Percentiles rank a stretch among this genome's conserved stretches.
These are phyloP conservation scores for Hydnum rufescens DNA, from an alignment of 768 basidiomycete genomes.

Conservation along the genomic window DNA sequence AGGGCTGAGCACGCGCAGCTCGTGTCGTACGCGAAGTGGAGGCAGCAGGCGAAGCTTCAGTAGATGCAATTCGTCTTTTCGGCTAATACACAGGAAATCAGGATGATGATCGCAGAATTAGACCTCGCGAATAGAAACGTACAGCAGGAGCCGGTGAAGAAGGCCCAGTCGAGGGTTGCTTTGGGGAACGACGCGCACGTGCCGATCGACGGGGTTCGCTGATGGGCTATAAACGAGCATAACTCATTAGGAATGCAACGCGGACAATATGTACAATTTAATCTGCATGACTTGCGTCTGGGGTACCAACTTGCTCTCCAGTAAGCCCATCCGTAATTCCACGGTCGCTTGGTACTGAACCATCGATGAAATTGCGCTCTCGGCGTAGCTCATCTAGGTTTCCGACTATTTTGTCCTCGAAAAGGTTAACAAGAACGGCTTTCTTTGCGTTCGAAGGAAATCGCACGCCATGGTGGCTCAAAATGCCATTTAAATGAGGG, in stretches of 20 bases:
- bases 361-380: slow-evolving; percentile 43
- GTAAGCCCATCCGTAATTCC: slow-evolving; percentile 72
- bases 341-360: slow-evolving; percentile 57
- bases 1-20: no score
- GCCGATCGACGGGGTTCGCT: not conserved
- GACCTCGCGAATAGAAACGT: no score
- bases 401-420: slow-evolving; percentile 55
- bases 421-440: slow-evolving; percentile 53
- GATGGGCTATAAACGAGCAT: not conserved
- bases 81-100: no score
- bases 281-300: not conserved
- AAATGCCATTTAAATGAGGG: slow-evolving; percentile 58
- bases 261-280: not conserved
- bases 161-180: not conserved
- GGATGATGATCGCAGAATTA: no score
- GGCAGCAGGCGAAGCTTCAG: no score
- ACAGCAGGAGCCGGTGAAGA: no score
- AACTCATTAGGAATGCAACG: not conserved
- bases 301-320: slow-evolving; percentile 34
- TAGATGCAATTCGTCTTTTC: no score
- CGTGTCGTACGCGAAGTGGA: no score
- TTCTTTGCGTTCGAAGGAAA: slow-evolving; percentile 64
- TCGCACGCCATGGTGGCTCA: slow-evolving; percentile 55
- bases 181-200: not conserved
- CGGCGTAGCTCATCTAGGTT: slow-evolving; percentile 36